Evolutionary conservation across 768 basidiomycete genomes (phyloP), one percentile per base, ranked within the genome.

Genomic region (Ramaria rubella): DNA sequence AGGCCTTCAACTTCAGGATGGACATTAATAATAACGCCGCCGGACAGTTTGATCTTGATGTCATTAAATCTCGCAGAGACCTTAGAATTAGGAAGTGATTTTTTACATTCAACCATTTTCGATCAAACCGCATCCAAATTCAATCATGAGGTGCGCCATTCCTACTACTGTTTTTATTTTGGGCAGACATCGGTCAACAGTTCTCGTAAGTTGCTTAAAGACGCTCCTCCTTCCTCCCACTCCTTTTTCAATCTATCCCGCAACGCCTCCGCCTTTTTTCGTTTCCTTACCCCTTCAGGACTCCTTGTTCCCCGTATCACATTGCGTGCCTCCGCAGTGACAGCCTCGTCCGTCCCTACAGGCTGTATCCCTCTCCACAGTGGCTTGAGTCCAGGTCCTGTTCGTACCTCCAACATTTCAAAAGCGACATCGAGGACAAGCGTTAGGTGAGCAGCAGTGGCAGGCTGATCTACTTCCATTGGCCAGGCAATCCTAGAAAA

Each of bases 401-500:
- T 57, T 12, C 63, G 61, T 11, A 64, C 63, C 45, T 63, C 63
- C 17, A 63, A 23, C 12, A 64, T 40, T 42, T 63, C 63, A 49
- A 60, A 64, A 17, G 61, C 64, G 30, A 61, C 52, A 19, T 60
- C 26, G 46, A 60, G 56, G 21, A 50, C 54, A 4, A 56, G 36
- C 11, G 59, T 38, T 52, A 65, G 56, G 48, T 63, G 61, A 5
- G 55, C 62, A 21, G 65, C 59, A 58, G 64, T 65, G 11, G 52
- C 26, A 15, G 62, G 57, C 40, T 68, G 67, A 48, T 68, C 67
- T 0, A 53, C 65, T 7, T 27, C 40, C 58, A 62, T 61, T 2
- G 67, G 67, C 67, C 67, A 66, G 34, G 61, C 60, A 29, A 68
- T 68, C 46, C 63, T 64, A 2, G 33, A 52, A 6, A 45, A 23